Evolutionary conservation across 805 yeast species (phyloP), one percentile per base, ranked within the genome.

Genomic region (Metschnikowia continentalis): DNA sequence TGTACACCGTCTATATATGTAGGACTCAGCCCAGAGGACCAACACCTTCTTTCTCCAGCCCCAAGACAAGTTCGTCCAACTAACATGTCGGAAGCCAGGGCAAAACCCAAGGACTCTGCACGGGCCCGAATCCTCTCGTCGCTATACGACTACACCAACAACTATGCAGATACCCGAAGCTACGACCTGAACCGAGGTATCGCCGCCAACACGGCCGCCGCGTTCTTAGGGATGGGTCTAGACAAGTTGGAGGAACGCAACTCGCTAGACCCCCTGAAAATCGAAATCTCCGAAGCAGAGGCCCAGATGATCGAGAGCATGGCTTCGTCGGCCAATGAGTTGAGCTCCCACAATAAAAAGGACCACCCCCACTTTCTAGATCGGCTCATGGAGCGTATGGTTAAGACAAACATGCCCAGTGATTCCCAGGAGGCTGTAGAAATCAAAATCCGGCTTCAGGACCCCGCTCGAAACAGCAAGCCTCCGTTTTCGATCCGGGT

Each of bases 401-500:
- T 84, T 13, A 65, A 73, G n/a, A 75, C 75, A 53, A 70, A 82
- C 1, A 63, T 82, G 15, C 79, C 81, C 3, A 72, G 67, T n/a
- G 75, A 72, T 23, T 57, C 77, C 3, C 78, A 80, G 6, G 85
- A 78, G 35, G 71, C 76, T 43, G 76, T 70, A 47, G 65, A 68
- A 5, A 61, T 82, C 32, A 70, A 74, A 37, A 61, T 58, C 17
- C 63, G 81, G 46, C 59, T 79, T 36, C 61, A 65, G 20, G 83
- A 80, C 54, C 77, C 78, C 2, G 71, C 71, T 20, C 63, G 80
- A 44, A 66, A 66, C 33, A 66, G 68, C 17, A 68, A 71, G 35
- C 84, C 83, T n/a, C 71, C 75, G 0, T 68, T 87, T 7, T 85
- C 92, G 5, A 70, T 88, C 0, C 64, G 83, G 4, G 65, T 74